Conservation (phyloP, 305 asterid genomes). For the Rubia balearica region DNA sequence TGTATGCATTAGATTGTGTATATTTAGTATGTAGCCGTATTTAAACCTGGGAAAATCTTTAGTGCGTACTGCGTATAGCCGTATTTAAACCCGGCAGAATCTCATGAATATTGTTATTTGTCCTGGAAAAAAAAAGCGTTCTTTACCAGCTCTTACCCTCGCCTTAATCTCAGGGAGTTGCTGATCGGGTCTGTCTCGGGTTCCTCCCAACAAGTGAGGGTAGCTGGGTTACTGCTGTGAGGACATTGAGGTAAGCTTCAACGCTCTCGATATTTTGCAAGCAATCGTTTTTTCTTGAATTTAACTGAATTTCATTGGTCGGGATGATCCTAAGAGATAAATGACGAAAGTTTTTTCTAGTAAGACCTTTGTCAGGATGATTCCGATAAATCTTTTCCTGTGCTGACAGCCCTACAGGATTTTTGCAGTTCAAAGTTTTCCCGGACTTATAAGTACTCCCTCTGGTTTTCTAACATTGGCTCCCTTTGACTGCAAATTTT, state of each 20-base stretch:
- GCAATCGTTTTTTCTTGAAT: background rate
- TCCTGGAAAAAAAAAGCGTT: background rate
- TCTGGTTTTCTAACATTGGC: too few species aligned
- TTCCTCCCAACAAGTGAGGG: constrained; percentile 90
- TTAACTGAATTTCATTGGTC: background rate
- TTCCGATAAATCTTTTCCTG: too few species aligned
- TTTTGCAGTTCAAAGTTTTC: too few species aligned
- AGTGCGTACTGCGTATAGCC: too few species aligned
- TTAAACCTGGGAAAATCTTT: background rate
- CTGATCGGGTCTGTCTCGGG: constrained; percentile 91
- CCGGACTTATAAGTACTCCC: too few species aligned
- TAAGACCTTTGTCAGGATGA: too few species aligned
- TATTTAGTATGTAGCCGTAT: background rate
- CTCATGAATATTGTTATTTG: background rate
- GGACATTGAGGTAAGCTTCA: constrained; percentile 59
- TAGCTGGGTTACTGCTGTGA: constrained; percentile 82
- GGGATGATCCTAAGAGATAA: too few species aligned
- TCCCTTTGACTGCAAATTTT: too few species aligned
- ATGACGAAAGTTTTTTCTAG: too few species aligned
- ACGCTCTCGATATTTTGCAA: constrained; percentile 3
- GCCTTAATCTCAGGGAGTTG: constrained; percentile 60
- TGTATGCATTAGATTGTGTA: constrained; percentile 34
- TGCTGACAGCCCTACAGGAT: too few species aligned
- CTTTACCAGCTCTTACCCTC: background rate
- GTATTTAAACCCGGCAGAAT: background rate